Percentiles rank a stretch among this genome's conserved stretches.
These are phyloP conservation scores for Ophiostoma novo-ulmi DNA, from an alignment of 2,329 filamentous ascomycete genomes.

Conservation along the genomic window DNA sequence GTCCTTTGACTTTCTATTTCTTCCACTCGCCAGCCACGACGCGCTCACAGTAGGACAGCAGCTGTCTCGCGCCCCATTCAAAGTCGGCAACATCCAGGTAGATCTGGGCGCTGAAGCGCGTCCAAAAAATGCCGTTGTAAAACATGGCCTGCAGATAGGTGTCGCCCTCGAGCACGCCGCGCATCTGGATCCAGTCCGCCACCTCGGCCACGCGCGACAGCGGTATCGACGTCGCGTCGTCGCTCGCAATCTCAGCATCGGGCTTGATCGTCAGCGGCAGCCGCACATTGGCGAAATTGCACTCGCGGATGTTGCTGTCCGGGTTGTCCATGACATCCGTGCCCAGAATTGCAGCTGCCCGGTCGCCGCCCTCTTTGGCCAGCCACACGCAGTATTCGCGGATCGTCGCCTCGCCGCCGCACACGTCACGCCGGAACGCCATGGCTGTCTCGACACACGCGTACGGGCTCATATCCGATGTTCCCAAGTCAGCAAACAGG, in stretches of 20 bases:
- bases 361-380: slow-evolving; percentile 50
- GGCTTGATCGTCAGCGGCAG: slow-evolving; percentile 43
- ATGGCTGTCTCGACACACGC: slow-evolving; percentile 58
- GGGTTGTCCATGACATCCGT: slow-evolving; percentile 59
- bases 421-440: slow-evolving; percentile 54
- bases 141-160: slow-evolving; percentile 56
- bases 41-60: slow-evolving; percentile 37
- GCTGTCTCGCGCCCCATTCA: slow-evolving; percentile 50
- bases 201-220: slow-evolving; percentile 25
- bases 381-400: slow-evolving; percentile 52
- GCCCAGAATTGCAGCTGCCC: slow-evolving; percentile 52
- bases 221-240: slow-evolving; percentile 22
- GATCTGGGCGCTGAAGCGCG: slow-evolving; percentile 59
- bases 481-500: slow-evolving; percentile 63
- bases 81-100: slow-evolving; percentile 64
- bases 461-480: slow-evolving; percentile 59
- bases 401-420: slow-evolving; percentile 61
- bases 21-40: slow-evolving; percentile 26
- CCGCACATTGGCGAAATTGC: slow-evolving; percentile 58
- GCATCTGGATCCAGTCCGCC: slow-evolving; percentile 28
- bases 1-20: neutral
- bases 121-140: slow-evolving; percentile 55
- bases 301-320: slow-evolving; percentile 46
- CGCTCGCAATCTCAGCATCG: slow-evolving; percentile 15
- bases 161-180: slow-evolving; percentile 36